Evolutionary conservation across 306 rosid genomes (phyloP), one percentile per base, ranked within the genome.

Genomic region (Lotus japonicus): DNA sequence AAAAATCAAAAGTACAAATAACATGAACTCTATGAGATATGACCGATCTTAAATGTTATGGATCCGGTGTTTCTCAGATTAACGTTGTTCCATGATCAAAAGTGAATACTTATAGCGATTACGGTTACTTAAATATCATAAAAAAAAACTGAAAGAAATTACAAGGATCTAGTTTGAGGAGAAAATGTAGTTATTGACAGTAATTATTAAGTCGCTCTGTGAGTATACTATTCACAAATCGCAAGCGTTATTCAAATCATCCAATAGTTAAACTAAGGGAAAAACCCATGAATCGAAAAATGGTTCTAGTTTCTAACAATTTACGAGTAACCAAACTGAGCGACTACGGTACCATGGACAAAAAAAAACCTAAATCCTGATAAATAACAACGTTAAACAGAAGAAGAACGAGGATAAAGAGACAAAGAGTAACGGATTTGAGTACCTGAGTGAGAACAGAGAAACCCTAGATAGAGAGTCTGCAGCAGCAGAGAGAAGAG

Each of bases 401-500:
- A 69, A 61, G 18, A 54, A 44, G 5, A 23, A 5, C n/a, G 2
- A 21, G 62, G 15, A 33, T 8, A 13, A 16, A 54, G 42, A 77
- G 62, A 19, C 48, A 62, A 0, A 31, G 17, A 2, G 46, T 10
- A 23, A 63, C 0, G 19, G 39, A 56, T n/a, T 46, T 19, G 7
- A 17, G 64, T 58, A 78, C 82, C 82, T 50, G 59, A 19, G 64
- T 11, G 74, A 26, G 31, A 54, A 50, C 3, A 28, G n/a, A 21
- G 73, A 6, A 78, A 78, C 78, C 78, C 78, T 78, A 78, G 74
- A 58, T 1, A 3, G 4, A 31, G 48, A 57, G 43, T 44, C 9
- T 15, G 45, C 45, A 35, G 38, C 26, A 42, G 23, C 31, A 26
- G 31, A 39, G 57, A 26, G 54, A 38, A 7, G 2, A 58, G n/a